Conservation (phyloP, 768 basidiomycete genomes). For the Lyophyllum atratum region DNA sequence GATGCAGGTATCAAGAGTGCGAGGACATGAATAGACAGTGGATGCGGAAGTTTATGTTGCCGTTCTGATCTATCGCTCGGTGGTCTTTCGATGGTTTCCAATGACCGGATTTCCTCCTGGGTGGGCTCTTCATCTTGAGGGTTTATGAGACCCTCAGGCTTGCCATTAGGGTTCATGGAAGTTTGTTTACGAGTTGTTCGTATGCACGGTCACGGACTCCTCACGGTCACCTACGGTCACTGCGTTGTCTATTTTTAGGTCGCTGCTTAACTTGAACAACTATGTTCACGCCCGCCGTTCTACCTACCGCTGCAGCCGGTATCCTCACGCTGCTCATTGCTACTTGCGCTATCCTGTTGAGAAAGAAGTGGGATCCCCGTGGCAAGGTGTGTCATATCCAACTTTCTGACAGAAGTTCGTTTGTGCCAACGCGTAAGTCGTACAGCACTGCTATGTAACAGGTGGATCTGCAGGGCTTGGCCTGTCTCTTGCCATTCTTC, state of each 20-base stretch:
- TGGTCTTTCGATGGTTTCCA: slow-evolving; percentile 38
- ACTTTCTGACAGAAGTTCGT: not conserved
- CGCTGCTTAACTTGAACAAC: not conserved
- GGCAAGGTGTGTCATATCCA: slow-evolving; percentile 32
- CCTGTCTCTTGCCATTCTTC: slow-evolving; percentile 67
- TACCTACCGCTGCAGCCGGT: slow-evolving; percentile 1
- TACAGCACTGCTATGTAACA: slow-evolving; percentile 83
- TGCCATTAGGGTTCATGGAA: not conserved
- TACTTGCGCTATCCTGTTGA: slow-evolving; percentile 21
- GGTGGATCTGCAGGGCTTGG: slow-evolving; percentile 89
- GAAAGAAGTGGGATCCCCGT: slow-evolving; percentile 45
- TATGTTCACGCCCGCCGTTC: slow-evolving; percentile 5
- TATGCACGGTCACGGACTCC: not conserved
- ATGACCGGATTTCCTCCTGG: slow-evolving; percentile 18
- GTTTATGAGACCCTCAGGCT: slow-evolving; percentile 6
- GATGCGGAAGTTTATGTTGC: slow-evolving; percentile 39
- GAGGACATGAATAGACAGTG: slow-evolving; percentile 64
- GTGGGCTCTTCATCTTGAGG: slow-evolving; percentile 8
- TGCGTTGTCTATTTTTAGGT: slow-evolving; percentile 11
- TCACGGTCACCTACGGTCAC: too few species aligned
- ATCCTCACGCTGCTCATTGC: slow-evolving; percentile 1
- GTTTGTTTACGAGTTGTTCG: not conserved
- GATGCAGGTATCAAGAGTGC: slow-evolving; percentile 77
- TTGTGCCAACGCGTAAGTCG: not conserved
- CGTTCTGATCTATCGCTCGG: slow-evolving; percentile 30